Percentiles rank a stretch among this genome's conserved stretches.
Evolutionary conservation across 768 basidiomycete genomes (phyloP).

Genomic region (Boletus rufocinnamomeus): DNA sequence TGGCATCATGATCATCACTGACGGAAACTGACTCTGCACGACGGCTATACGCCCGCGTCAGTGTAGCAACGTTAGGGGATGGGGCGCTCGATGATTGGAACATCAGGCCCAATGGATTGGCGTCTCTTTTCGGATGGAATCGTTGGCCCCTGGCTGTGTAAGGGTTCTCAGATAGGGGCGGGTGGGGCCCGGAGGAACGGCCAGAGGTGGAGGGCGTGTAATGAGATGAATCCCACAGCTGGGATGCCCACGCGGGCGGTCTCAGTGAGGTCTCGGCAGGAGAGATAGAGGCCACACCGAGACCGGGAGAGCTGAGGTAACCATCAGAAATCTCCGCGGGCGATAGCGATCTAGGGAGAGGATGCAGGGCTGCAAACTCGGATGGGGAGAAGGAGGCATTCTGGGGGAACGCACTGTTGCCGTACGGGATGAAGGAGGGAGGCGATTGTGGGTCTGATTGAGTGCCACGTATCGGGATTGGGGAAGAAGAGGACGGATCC

Average conservation of each 20-base stretch:
- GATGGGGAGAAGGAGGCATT: slow-evolving; percentile 59
- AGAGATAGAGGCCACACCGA: slow-evolving; percentile 56
- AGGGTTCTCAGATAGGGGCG: slow-evolving; percentile 45
- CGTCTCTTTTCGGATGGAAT: slow-evolving; percentile 42
- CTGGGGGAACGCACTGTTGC: slow-evolving; percentile 49
- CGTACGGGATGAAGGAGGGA: slow-evolving; percentile 52
- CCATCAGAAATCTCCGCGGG: slow-evolving; percentile 57
- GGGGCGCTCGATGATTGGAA: slow-evolving; percentile 78
- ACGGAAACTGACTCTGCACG: slow-evolving; percentile 66
- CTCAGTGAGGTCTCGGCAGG: slow-evolving; percentile 60
- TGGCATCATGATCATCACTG: slow-evolving; percentile 68
- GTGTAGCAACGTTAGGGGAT: slow-evolving; percentile 47
- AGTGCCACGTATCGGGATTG: slow-evolving; percentile 62
- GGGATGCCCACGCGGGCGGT: slow-evolving; percentile 66
- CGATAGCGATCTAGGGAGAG: slow-evolving; percentile 62
- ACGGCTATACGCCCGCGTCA: slow-evolving; percentile 63
- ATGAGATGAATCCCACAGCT: slow-evolving; percentile 60
- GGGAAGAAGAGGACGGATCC: slow-evolving; percentile 48
- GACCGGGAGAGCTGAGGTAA: slow-evolving; percentile 41
- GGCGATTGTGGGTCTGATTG: slow-evolving; percentile 44
- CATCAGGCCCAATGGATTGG: slow-evolving; percentile 49
- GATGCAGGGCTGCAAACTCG: slow-evolving; percentile 59
- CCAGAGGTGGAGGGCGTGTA: slow-evolving; percentile 43
- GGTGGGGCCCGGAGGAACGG: slow-evolving; percentile 49
- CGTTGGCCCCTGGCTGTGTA: slow-evolving; percentile 44